Evolutionary conservation across 306 rosid genomes (phyloP).

Genomic region (Begonia loranthoides): DNA sequence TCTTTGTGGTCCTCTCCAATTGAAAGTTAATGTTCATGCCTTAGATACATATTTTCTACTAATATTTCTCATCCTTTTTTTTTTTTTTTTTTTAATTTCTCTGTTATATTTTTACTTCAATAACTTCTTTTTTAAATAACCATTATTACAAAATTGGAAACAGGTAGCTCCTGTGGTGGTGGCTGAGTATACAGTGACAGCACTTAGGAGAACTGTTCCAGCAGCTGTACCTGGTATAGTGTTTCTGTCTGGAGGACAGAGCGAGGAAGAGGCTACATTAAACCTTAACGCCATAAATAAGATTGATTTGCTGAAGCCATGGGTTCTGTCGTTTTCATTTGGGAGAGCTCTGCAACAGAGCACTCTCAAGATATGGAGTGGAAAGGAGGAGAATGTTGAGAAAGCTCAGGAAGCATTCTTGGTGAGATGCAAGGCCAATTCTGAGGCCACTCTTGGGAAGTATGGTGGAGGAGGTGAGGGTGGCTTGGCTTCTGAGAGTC

Average conservation of each 20-base stretch:
- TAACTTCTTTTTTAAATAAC: not conserved
- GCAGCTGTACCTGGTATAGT: slow-evolving; percentile 78
- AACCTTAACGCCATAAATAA: slow-evolving; percentile 75
- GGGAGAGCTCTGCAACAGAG: slow-evolving; percentile 83
- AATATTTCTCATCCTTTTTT: too few species aligned
- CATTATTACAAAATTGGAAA: not conserved
- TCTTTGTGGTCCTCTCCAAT: too few species aligned
- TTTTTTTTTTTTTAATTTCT: too few species aligned
- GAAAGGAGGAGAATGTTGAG: slow-evolving; percentile 63
- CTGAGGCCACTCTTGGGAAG: slow-evolving; percentile 70
- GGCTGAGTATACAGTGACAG: slow-evolving; percentile 60
- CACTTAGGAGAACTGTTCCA: slow-evolving; percentile 74
- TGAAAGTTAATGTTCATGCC: too few species aligned
- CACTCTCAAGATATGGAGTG: slow-evolving; percentile 83
- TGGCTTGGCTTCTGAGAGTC: slow-evolving; percentile 60
- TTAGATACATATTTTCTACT: too few species aligned
- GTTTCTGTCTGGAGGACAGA: slow-evolving; percentile 86
- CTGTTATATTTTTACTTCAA: too few species aligned
- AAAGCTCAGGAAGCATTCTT: slow-evolving; percentile 68
- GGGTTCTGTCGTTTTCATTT: slow-evolving; percentile 89
- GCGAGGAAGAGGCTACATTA: slow-evolving; percentile 74
- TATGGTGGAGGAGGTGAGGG: slow-evolving; percentile 32
- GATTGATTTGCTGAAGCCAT: slow-evolving; percentile 63
- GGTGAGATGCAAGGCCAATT: slow-evolving; percentile 70
- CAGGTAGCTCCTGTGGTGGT: slow-evolving; percentile 65